These are phyloP conservation scores for Populus trichocarpa DNA, from an alignment of 441 rosid species.

Conservation along the genomic window DNA sequence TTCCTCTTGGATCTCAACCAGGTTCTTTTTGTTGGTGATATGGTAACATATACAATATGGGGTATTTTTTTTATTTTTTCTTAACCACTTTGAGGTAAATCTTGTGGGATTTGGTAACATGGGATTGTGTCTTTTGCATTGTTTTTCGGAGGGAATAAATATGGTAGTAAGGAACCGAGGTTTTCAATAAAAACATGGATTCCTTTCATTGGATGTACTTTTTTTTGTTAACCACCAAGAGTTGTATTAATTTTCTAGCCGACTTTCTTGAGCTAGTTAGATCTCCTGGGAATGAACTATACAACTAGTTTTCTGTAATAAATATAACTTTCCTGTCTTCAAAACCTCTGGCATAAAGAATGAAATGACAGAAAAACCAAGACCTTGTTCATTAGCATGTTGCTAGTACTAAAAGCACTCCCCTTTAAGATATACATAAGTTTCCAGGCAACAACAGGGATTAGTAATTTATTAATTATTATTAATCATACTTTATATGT, in stretches of 20 bases:
- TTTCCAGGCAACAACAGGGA: background rate
- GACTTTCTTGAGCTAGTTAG: slow-evolving; percentile 10
- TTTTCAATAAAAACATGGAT: slow-evolving; percentile 10
- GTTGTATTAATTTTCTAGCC: slow-evolving; percentile 20
- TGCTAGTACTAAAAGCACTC: background rate
- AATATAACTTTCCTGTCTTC: slow-evolving; percentile 17
- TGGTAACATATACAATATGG: background rate
- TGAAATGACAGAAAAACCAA: slow-evolving; percentile 1
- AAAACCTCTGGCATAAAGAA: slow-evolving; percentile 9
- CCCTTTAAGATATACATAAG: background rate
- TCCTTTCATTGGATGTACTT: slow-evolving; percentile 8
- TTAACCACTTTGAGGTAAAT: background rate
- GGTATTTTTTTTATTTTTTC: background rate
- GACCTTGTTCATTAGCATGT: slow-evolving; percentile 11
- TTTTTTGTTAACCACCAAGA: slow-evolving; percentile 1
- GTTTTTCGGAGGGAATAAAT: slow-evolving; percentile 32
- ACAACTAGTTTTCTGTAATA: slow-evolving; percentile 8
- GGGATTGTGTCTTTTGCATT: slow-evolving; percentile 19
- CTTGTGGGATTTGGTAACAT: background rate
- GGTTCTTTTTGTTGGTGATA: background rate
- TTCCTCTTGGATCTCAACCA: background rate
- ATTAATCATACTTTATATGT: background rate
- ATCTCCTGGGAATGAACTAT: slow-evolving; percentile 27
- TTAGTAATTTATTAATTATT: background rate
- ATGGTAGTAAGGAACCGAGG: slow-evolving; percentile 11